phyloP scores from a whole-genome alignment of 2,329 filamentous ascomycete genomes.

The Amauroascus niger region DNA sequence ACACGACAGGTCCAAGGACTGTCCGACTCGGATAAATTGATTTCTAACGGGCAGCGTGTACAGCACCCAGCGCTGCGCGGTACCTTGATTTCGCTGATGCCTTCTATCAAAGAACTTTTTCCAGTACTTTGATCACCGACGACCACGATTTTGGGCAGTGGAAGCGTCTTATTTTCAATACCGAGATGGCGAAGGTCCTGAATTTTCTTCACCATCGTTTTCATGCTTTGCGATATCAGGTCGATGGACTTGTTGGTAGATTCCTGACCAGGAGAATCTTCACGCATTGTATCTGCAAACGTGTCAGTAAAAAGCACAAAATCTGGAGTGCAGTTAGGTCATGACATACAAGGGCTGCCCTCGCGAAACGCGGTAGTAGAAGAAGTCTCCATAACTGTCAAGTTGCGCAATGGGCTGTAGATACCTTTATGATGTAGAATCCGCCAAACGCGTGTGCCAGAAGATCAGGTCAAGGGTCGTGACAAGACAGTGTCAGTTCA shows the following conservation, averaged over 20 bases:
- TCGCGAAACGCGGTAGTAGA: background rate
- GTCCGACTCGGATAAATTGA: slow-evolving; percentile 53
- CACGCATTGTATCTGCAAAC: slow-evolving; percentile 11
- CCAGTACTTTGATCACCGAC: slow-evolving; percentile 79
- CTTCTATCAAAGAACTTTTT: slow-evolving; percentile 60
- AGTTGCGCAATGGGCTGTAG: background rate
- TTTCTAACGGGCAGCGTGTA: slow-evolving; percentile 71
- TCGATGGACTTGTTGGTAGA: slow-evolving; percentile 21
- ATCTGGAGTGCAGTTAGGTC: background rate
- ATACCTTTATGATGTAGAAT: too few species aligned
- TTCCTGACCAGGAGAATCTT: slow-evolving; percentile 1
- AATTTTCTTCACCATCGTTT: slow-evolving; percentile 32
- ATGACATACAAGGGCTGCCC: background rate
- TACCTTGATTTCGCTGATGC: slow-evolving; percentile 57
- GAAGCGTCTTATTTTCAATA: slow-evolving; percentile 56
- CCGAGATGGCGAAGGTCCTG: slow-evolving; percentile 60
- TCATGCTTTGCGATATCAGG: slow-evolving; percentile 28
- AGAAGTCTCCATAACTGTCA: background rate
- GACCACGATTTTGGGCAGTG: slow-evolving; percentile 68
- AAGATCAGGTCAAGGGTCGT: too few species aligned
- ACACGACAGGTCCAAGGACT: slow-evolving; percentile 59
- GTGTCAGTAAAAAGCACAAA: background rate
- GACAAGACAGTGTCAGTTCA: too few species aligned
- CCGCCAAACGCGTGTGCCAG: too few species aligned
- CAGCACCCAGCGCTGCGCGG: slow-evolving; percentile 64